Conservation (phyloP, 2,329 filamentous ascomycete species). For the Fusarium sp. region DNA sequence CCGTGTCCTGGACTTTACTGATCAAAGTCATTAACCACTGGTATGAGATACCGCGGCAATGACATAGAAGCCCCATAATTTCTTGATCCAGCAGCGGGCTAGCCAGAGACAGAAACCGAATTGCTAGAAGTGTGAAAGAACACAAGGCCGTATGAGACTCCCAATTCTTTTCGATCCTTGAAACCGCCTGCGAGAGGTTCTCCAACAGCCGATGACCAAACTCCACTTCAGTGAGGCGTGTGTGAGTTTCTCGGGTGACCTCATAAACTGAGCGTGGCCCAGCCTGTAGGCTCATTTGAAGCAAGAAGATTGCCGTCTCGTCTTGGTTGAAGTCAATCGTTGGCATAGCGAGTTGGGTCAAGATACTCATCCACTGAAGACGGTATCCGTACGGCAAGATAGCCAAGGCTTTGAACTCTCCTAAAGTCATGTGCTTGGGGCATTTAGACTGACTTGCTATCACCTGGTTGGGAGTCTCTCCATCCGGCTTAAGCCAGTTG, state of each 20-base stretch:
- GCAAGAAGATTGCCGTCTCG: conserved; percentile 38
- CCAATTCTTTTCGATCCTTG: conserved; percentile 39
- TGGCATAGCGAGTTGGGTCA: conserved; percentile 41
- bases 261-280: conserved; percentile 9
- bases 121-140: conserved; percentile 31
- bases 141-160: conserved; percentile 38
- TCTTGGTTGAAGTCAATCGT: conserved; percentile 43
- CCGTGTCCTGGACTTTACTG: conserved; percentile 5
- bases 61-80: conserved; percentile 10
- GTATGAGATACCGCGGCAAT: conserved; percentile 22
- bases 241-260: conserved; percentile 14
- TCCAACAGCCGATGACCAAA: conserved; percentile 23
- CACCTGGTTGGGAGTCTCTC: conserved; percentile 60
- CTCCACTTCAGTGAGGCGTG: neutral
- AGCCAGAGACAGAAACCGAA: conserved; percentile 33
- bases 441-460: conserved; percentile 63
- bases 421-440: conserved; percentile 60
- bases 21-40: conserved; percentile 28
- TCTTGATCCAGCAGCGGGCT: neutral
- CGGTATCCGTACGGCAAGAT: conserved; percentile 31
- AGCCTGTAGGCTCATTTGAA: conserved; percentile 42
- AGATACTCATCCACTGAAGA: conserved; percentile 40
- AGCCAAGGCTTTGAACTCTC: conserved; percentile 63
- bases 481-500: conserved; percentile 13
- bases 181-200: conserved; percentile 3